Base-by-base conservation (phyloP, 2,329 filamentous ascomycete genomes). In the Trichoderma cornu-damae region DNA sequence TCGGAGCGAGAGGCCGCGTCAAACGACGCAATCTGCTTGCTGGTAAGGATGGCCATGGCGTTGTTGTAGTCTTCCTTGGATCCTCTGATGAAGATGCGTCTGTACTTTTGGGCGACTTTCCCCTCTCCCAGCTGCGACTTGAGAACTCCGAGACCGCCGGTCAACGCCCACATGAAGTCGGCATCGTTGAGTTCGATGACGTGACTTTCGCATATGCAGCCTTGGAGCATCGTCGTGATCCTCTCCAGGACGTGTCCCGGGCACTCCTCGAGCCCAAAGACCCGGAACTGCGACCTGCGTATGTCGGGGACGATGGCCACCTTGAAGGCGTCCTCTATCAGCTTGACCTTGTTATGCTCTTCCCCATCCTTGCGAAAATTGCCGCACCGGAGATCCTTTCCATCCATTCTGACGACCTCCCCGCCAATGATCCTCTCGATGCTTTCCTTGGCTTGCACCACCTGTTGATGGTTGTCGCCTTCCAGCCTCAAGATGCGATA, bases 121-220 rank as follows among this genome's bases (percentile, higher is more conserved):
- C 18, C 65, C 0, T 50, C 63, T 0, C 69, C 70, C 2, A 75
- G 57, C 2, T 55, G 54, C 1, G 61, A 32, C 0, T 48, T 35
- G 30, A 74, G 61, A 8, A 52, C 61, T 35, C 58, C 61, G 50
- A 72, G 70, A 1, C 70, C 72, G 11, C 69, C 71, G 2, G 52
- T 63, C 6, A 65, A 64, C 4, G 65, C 69, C 68, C 68, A 71
- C 11, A 40, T 43, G 40, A 70, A 68, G 26, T 64, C 61, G 2
- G 62, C 51, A 1, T 53, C 28, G 4, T 34, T 59, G 9, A 73
- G 66, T 11, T 66, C 60, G n/a, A 74, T 68, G 26, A 42, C 12
- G 30, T 65, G 49, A 54, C 38, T 18, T 8, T 58, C 49, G 4
- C 48, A 28, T 14, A 44, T 22, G 9, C 37, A 35, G 12, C 18